These are phyloP conservation scores for Paraurostyla sp. DNA, from an alignment of 73 alveolate species.

Conservation along the genomic window DNA sequence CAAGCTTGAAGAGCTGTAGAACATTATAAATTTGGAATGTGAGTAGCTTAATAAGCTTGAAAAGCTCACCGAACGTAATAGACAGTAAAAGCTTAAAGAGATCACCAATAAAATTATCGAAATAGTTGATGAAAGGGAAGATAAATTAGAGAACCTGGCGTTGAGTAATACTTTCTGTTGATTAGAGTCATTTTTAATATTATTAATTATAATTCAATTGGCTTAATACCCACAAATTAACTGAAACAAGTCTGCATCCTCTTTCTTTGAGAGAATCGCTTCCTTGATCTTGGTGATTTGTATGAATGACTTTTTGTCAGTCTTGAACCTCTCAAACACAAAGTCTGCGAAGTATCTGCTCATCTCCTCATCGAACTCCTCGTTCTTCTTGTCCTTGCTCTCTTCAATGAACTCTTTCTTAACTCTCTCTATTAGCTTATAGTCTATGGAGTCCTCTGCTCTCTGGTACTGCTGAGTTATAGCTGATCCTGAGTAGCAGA, in stretches of 20 bases:
- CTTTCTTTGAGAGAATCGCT: background rate
- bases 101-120: background rate
- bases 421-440: background rate
- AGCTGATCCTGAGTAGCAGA: background rate
- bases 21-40: conserved; percentile 17
- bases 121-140: conserved; percentile 34
- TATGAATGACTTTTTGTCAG: background rate
- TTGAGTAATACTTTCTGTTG: conserved; percentile 11
- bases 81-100: background rate
- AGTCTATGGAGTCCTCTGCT: background rate
- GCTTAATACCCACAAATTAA: background rate
- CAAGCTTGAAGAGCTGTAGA: conserved; percentile 22
- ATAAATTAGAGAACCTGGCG: background rate
- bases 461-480: background rate
- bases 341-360: conserved; percentile 5
- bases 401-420: background rate
- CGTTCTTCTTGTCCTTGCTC: background rate
- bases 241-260: conserved; percentile 1
- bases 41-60: background rate
- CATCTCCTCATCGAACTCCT: conserved; percentile 12
- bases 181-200: background rate
- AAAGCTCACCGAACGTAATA: background rate
- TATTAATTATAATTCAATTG: background rate
- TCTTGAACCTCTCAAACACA: background rate
- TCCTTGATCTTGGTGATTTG: background rate